Conservation (phyloP, 345 rosid genomes). For the Salix viminalis region DNA sequence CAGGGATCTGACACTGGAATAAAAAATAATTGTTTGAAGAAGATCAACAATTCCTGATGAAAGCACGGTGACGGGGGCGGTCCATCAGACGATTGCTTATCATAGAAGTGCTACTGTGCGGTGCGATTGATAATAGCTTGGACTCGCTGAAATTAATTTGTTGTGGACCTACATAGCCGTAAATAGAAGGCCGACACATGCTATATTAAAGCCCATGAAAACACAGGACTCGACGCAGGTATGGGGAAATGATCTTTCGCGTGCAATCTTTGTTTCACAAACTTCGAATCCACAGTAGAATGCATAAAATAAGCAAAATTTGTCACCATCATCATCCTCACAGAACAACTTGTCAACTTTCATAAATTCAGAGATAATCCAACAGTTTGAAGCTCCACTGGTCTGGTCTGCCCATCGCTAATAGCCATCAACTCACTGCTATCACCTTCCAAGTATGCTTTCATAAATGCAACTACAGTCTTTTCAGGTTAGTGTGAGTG, state of each 20-base stretch:
- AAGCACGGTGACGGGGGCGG: no score
- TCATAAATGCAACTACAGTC: slow-evolving; percentile 56
- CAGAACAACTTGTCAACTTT: neutral
- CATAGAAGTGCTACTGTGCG: neutral
- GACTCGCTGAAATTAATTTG: neutral
- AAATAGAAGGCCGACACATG: neutral
- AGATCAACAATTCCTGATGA: no score
- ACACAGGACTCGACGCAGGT: neutral
- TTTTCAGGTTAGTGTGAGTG: slow-evolving; percentile 38
- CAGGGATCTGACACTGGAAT: no score
- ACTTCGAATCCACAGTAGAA: neutral
- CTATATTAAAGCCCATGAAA: neutral
- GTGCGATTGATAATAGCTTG: neutral
- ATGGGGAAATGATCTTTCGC: neutral
- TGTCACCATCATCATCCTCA: neutral
- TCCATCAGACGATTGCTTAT: no score
- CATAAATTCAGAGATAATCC: slow-evolving; percentile 31
- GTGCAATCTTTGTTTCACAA: neutral
- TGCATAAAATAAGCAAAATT: neutral
- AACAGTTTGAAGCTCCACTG: slow-evolving; percentile 46
- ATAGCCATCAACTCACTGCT: slow-evolving; percentile 42
- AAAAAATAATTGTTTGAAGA: no score
- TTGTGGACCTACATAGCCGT: neutral
- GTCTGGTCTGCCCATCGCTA: slow-evolving; percentile 47
- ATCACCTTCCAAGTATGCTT: slow-evolving; percentile 56